Evolutionary conservation across 1,284 basidiomycete genomes (phyloP).

Genomic region (Leccinum angustisporum): DNA sequence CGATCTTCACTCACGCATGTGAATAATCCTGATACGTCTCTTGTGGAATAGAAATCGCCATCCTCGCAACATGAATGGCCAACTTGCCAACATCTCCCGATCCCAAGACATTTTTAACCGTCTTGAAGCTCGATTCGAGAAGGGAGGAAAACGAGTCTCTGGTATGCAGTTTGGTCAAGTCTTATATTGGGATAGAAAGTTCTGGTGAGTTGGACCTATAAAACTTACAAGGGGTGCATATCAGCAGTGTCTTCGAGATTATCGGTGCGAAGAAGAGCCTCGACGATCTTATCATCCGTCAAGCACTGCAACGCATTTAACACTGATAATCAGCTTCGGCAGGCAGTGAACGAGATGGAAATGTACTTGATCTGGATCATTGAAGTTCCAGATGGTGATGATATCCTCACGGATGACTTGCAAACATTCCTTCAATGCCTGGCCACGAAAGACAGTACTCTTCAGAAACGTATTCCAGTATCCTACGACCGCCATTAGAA

Average conservation of each 20-base stretch:
- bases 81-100: too few species aligned
- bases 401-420: not conserved
- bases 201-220: too few species aligned
- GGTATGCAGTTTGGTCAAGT: not conserved
- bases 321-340: not conserved
- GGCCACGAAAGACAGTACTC: fast-evolving
- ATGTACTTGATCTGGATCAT: not conserved
- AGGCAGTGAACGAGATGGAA: not conserved
- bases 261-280: not conserved
- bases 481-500: not conserved
- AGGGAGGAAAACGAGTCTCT: not conserved
- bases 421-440: not conserved
- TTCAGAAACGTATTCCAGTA: not conserved
- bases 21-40: too few species aligned
- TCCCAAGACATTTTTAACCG: too few species aligned
- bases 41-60: too few species aligned
- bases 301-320: not conserved
- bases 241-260: not conserved
- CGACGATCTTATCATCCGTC: not conserved
- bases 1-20: too few species aligned
- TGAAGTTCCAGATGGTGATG: not conserved
- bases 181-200: too few species aligned
- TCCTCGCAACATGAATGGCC: too few species aligned
- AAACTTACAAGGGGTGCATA: too few species aligned
- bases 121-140: not conserved